phyloP scores from a whole-genome alignment of 306 rosid genomes.

The Quercus variabilis region DNA sequence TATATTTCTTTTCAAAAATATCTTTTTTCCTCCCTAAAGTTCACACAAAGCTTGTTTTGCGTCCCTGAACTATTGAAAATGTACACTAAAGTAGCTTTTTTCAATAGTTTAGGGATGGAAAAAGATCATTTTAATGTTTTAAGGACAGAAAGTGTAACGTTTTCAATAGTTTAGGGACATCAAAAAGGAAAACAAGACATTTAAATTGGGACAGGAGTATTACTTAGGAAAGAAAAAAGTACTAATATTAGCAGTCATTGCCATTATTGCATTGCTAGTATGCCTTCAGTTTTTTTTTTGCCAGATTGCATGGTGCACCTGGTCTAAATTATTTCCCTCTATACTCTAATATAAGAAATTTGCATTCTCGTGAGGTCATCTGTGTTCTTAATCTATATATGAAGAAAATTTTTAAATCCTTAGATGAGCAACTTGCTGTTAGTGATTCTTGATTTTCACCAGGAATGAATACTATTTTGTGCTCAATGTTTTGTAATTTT shows the following conservation, averaged over 20 bases:
- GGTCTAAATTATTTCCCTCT: background rate
- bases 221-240: no score
- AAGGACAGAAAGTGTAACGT: no score
- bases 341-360: background rate
- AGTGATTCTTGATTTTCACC: background rate
- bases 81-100: no score
- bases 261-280: background rate
- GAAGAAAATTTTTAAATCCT: background rate
- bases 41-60: no score
- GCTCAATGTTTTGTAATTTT: conserved; percentile 4
- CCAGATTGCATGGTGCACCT: background rate
- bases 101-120: no score
- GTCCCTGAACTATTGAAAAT: no score
- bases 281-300: background rate
- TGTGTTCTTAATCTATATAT: background rate
- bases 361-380: background rate
- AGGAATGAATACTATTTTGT: conserved; percentile 3
- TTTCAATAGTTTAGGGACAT: no score
- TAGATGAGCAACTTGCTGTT: background rate
- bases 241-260: background rate
- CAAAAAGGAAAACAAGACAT: no score
- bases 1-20: background rate
- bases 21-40: no score
- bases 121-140: no score
- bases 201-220: no score